phyloP scores from a whole-genome alignment of 345 rosid species.

The Sisymbrium altissimum region DNA sequence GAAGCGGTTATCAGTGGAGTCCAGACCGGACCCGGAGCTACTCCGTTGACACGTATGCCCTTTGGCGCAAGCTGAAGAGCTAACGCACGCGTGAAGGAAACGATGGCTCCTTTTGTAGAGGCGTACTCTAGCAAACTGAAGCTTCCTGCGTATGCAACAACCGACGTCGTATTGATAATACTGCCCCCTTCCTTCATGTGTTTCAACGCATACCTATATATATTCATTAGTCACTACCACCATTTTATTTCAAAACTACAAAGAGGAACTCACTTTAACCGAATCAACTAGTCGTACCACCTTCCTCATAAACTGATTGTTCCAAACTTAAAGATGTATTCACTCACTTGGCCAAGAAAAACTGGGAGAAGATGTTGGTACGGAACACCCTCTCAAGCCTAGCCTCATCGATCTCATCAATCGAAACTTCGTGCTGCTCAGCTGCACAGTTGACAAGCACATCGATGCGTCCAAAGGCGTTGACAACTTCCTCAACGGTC shows the following conservation, averaged over 20 bases:
- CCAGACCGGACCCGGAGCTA: slow-evolving; percentile 85
- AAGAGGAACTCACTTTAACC: no score
- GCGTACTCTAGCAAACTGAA: slow-evolving; percentile 58
- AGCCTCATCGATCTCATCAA: slow-evolving; percentile 67
- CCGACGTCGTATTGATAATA: slow-evolving; percentile 72
- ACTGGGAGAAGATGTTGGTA: slow-evolving; percentile 64
- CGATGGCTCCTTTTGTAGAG: slow-evolving; percentile 73
- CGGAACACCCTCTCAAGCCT: slow-evolving; percentile 70
- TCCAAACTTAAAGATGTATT: no score
- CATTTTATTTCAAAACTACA: no score
- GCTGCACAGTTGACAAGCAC: slow-evolving; percentile 68
- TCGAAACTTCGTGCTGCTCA: slow-evolving; percentile 48
- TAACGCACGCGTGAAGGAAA: slow-evolving; percentile 69
- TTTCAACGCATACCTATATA: neutral
- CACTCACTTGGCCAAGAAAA: slow-evolving; percentile 50
- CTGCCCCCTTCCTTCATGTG: slow-evolving; percentile 61
- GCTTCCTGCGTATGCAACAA: slow-evolving; percentile 62
- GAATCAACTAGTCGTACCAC: no score
- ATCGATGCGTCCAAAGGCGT: slow-evolving; percentile 58
- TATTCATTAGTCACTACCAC: neutral
- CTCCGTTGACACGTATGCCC: slow-evolving; percentile 70
- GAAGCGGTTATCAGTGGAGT: slow-evolving; percentile 73
- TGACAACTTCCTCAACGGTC: slow-evolving; percentile 58
- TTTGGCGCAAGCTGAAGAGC: slow-evolving; percentile 58
- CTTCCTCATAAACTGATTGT: no score